phyloP scores from a whole-genome alignment of 2,329 filamentous ascomycete species.

The Hymenoscyphus linearis region DNA sequence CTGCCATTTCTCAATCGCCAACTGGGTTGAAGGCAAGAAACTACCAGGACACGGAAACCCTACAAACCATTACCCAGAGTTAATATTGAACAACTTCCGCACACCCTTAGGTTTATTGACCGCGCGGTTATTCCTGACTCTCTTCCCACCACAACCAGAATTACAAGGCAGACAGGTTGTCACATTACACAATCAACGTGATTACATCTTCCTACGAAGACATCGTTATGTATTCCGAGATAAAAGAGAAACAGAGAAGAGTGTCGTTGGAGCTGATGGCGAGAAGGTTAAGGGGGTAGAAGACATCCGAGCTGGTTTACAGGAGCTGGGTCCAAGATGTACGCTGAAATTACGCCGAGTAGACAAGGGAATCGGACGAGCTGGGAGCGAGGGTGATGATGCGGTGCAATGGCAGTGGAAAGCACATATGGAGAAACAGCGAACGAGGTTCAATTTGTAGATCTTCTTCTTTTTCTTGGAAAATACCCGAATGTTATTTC shows the following conservation, averaged over 20 bases:
- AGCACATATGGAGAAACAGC: conserved; percentile 85
- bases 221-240: conserved; percentile 93
- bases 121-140: conserved; percentile 72
- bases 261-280: conserved; percentile 74
- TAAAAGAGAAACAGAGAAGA: conserved; percentile 81
- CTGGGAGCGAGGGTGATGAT: conserved; percentile 51
- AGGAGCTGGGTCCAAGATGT: conserved; percentile 81
- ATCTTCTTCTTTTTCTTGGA: not conserved
- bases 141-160: conserved; percentile 79
- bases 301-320: conserved; percentile 77
- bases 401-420: conserved; percentile 84
- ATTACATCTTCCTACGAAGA: conserved; percentile 89
- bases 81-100: conserved; percentile 90
- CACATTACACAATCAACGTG: conserved; percentile 89
- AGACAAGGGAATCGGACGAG: conserved; percentile 76
- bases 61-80: conserved; percentile 84
- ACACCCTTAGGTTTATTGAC: conserved; percentile 86
- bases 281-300: conserved; percentile 81
- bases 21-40: conserved; percentile 84
- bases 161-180: conserved; percentile 83
- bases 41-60: conserved; percentile 84
- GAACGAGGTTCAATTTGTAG: conserved; percentile 91
- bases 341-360: conserved; percentile 85
- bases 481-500: not conserved
- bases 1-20: conserved; percentile 86